phyloP scores from a whole-genome alignment of 192 early-diverging fungal genomes.

The Pilaira anomala region DNA sequence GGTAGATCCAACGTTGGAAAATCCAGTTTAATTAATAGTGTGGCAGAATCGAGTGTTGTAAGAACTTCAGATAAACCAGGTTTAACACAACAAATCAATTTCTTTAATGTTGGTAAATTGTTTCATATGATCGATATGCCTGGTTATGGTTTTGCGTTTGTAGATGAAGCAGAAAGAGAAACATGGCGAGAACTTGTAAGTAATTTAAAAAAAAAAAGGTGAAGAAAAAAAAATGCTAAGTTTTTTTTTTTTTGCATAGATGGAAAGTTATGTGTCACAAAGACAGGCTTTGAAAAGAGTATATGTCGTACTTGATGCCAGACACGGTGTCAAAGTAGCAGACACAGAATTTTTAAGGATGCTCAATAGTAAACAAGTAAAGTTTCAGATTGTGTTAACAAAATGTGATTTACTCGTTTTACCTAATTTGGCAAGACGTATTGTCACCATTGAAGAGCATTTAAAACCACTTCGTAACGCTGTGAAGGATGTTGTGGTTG shows the following conservation, averaged over 20 bases:
- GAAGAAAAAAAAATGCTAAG: neutral
- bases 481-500: conserved; percentile 52
- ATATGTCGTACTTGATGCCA: conserved; percentile 73
- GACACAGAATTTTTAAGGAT: conserved; percentile 53
- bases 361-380: conserved; percentile 45
- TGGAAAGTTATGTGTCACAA: conserved; percentile 59
- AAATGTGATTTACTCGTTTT: conserved; percentile 71
- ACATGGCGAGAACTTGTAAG: conserved; percentile 61
- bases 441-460: conserved; percentile 49
- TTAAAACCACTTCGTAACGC: conserved; percentile 34
- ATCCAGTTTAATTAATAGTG: conserved; percentile 68
- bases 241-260: conserved; percentile 36
- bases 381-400: conserved; percentile 59
- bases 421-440: conserved; percentile 59
- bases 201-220: neutral
- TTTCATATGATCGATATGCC: conserved; percentile 79
- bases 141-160: conserved; percentile 80
- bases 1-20: conserved; percentile 82
- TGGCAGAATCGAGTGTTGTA: conserved; percentile 58
- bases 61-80: conserved; percentile 72
- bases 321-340: conserved; percentile 63
- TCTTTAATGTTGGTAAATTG: conserved; percentile 60
- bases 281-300: conserved; percentile 58
- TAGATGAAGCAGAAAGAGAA: conserved; percentile 52
- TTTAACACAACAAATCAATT: conserved; percentile 79